Evolutionary conservation across 495 filamentous ascomycete species (phyloP), one percentile per base, ranked within the genome.

Genomic region (Talaromyces thailandensis): DNA sequence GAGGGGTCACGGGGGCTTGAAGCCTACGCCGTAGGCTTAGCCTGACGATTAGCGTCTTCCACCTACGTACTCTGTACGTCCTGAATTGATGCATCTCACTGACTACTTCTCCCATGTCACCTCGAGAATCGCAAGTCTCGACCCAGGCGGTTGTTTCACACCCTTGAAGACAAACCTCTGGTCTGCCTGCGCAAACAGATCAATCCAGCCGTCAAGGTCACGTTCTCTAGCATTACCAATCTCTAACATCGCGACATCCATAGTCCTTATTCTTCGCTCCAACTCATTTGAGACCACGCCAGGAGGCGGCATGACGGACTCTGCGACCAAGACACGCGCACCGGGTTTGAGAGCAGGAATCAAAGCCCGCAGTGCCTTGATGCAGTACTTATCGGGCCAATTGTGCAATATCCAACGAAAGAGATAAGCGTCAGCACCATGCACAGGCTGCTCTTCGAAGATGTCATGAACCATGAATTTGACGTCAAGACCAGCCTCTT

Each of bases 351-450:
- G 70, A 0, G 81, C 81, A 4, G 83, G 83, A 43, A 84, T 76
- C 24, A 86, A 65, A 57, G 73, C 75, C 60, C 69, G 65, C 24
- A 88, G 73, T 55, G 86, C 79, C 60, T 78, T 73, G n/a, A 82
- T n/a, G n/a, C 79, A 78, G 64, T 84, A 85, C 32, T 80, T 81
- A 25, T 83, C 81, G 25, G 80, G 79, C 71, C 85, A 79, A 69
- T 86, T 82, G 68, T 85, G 84, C 57, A 86, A 65, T 60, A 83
- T 81, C 77, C 78, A 84, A 25, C 83, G 80, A 64, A 82, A 79
- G 68, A 81, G 76, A 67, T 84, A 85, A 0, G 83, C 78, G 61
- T 83, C 80, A 18, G 84, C 84, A 9, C 69, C 81, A 53, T 73
- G 75, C 35, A 79, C 74, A 0, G 75, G 73, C 73, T 87, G 84